These are phyloP conservation scores for Mycena floridula DNA, from an alignment of 768 basidiomycete species.

Conservation along the genomic window DNA sequence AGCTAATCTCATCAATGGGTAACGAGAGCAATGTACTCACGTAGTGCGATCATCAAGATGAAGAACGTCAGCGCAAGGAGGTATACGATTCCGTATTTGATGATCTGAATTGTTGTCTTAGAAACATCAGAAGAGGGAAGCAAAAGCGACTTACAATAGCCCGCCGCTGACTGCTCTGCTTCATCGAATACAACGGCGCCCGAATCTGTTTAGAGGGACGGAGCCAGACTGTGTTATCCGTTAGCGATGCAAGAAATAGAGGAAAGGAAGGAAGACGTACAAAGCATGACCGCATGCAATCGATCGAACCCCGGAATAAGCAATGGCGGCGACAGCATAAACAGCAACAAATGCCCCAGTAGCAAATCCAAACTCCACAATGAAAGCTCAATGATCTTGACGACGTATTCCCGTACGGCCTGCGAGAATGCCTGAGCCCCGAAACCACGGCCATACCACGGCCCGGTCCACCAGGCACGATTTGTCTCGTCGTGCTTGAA, in stretches of 20 bases:
- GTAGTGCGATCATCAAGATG: conserved; percentile 69
- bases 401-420: conserved; percentile 93
- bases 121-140: conserved; percentile 5
- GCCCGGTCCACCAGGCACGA: conserved; percentile 97
- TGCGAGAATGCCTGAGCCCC: conserved; percentile 93
- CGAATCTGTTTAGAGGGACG: conserved; percentile 92
- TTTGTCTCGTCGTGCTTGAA: conserved; percentile 99
- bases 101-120: conserved; percentile 40
- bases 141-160: conserved; percentile 69
- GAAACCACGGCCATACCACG: conserved; percentile 94
- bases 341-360: conserved; percentile 78
- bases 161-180: conserved; percentile 84
- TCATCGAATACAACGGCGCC: conserved; percentile 84
- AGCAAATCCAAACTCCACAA: conserved; percentile 95
- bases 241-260: neutral
- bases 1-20: conserved; percentile 5
- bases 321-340: conserved; percentile 86
- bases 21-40: conserved; percentile 52
- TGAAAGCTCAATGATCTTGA: conserved; percentile 96
- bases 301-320: conserved; percentile 89
- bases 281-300: conserved; percentile 85
- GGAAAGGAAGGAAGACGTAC: conserved; percentile 47
- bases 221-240: conserved; percentile 69
- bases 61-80: conserved; percentile 62
- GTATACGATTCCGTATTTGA: conserved; percentile 82